Evolutionary conservation across 352 stramenopile genomes (phyloP).

Genomic region (Phytophthora foliorum): DNA sequence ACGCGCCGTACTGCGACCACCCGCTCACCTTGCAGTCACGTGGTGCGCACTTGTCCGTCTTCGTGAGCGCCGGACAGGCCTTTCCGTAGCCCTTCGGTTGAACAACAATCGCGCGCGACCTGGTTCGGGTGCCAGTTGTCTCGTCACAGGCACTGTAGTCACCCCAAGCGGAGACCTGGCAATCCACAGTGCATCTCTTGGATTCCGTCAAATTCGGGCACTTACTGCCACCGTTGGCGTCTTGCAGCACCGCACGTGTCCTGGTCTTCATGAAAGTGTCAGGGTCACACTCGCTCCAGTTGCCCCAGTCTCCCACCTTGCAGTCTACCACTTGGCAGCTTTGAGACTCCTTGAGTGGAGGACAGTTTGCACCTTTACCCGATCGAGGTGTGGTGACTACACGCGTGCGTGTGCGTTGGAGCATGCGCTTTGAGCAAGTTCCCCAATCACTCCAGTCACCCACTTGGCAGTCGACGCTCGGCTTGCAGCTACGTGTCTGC

Average conservation of each 20-base stretch:
- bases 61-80: slow-evolving; percentile 48
- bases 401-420: slow-evolving; percentile 49
- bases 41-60: slow-evolving; percentile 43
- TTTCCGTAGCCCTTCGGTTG: slow-evolving; percentile 46
- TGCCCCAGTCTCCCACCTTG: slow-evolving; percentile 50
- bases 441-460: slow-evolving; percentile 61
- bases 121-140: slow-evolving; percentile 37
- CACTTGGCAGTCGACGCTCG: slow-evolving; percentile 65
- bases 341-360: slow-evolving; percentile 41
- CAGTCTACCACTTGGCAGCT: slow-evolving; percentile 61
- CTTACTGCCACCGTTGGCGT: slow-evolving; percentile 46
- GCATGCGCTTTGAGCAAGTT: slow-evolving; percentile 41
- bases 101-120: slow-evolving; percentile 47
- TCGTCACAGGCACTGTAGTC: slow-evolving; percentile 49
- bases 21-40: slow-evolving; percentile 65
- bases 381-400: slow-evolving; percentile 41
- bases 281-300: slow-evolving; percentile 52
- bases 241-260: slow-evolving; percentile 40
- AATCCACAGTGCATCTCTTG: slow-evolving; percentile 54
- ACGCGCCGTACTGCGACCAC: slow-evolving; percentile 57
- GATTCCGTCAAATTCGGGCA: slow-evolving; percentile 50
- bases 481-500: slow-evolving; percentile 47
- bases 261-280: slow-evolving; percentile 43
- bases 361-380: slow-evolving; percentile 50
- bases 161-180: slow-evolving; percentile 59